Evolutionary conservation across 2,329 filamentous ascomycete species (phyloP), one percentile per base, ranked within the genome.

Genomic region (Rutstroemia sp.): DNA sequence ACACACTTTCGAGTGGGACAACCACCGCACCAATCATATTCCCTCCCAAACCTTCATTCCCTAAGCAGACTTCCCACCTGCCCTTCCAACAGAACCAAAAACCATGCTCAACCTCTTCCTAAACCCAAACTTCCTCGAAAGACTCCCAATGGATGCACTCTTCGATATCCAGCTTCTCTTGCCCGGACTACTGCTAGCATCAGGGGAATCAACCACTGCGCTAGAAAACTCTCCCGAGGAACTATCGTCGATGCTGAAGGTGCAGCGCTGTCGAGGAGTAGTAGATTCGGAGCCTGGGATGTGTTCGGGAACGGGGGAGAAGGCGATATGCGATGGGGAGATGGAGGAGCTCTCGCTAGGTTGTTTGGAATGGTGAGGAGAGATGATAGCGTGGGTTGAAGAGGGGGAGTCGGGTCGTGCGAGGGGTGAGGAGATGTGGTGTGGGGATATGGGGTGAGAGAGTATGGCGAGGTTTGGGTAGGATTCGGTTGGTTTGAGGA

Each of bases 51-150:
- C 16, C 25, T 30, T 46, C n/a, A n/a, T 27, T 18, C 21, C 23
- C 5, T 16, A 34, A 38, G 8, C 39, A 3, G 18, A 4, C 18
- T 19, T 39, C 8, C 38, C 46, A 18, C 38, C 53, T 5, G 53
- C 21, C 34, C 38, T 56, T 9, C 53, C 53, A 25, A 56, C 51
- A 3, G 38, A 44, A 18, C 53, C 53, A 25, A 56, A 56, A 18
- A 51, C 53, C 19, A 48, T 49, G 23, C 52, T 54, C 44, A 54
- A 30, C 23, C 30, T 54, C 52, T 54, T 54, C 45, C 44, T 30
- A 16, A 47, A 25, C 23, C 41, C 19, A 21, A 56, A 37, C 27
- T 41, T 54, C 34, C 27, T 54, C 5, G 30, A 14, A 18, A 54
- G 39, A 30, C 37, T 54, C 14, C 34, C 34, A 14, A 49, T 12